Percentiles rank a stretch among this genome's conserved stretches.
phyloP scores from a whole-genome alignment of 805 yeast species.

The Lipomyces oligophaga region DNA sequence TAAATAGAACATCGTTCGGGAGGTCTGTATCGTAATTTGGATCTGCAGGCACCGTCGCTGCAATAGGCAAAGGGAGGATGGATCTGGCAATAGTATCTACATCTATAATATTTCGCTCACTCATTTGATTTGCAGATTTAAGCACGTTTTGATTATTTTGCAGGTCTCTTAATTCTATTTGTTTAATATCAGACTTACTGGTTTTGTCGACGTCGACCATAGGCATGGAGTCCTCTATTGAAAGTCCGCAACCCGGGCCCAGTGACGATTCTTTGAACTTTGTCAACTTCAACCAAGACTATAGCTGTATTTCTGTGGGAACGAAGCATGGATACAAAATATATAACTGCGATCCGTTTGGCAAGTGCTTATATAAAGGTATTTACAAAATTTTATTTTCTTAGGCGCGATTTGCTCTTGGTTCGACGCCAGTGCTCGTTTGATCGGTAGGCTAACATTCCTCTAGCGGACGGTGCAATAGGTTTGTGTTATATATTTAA shows the following conservation, averaged over 20 bases:
- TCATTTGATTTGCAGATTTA: too few species aligned
- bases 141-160: too few species aligned
- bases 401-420: slow-evolving; percentile 37
- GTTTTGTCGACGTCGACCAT: not conserved
- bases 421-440: too few species aligned
- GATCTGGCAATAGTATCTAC: too few species aligned
- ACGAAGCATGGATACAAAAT: slow-evolving; percentile 62
- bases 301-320: slow-evolving; percentile 71
- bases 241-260: slow-evolving; percentile 7
- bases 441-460: not conserved
- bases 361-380: slow-evolving; percentile 54
- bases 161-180: too few species aligned
- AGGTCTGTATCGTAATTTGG: too few species aligned
- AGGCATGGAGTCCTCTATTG: slow-evolving; percentile 19
- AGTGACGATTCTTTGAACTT: slow-evolving; percentile 40
- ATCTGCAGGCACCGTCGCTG: too few species aligned
- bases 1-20: too few species aligned
- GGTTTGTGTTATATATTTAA: slow-evolving; percentile 28
- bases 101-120: too few species aligned
- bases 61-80: too few species aligned
- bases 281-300: slow-evolving; percentile 86
- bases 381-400: slow-evolving; percentile 30
- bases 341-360: slow-evolving; percentile 85
- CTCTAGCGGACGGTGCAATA: slow-evolving; percentile 39
- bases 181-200: too few species aligned